Evolutionary conservation across 306 rosid genomes (phyloP), one percentile per base, ranked within the genome.

Genomic region (Acacia confusa): DNA sequence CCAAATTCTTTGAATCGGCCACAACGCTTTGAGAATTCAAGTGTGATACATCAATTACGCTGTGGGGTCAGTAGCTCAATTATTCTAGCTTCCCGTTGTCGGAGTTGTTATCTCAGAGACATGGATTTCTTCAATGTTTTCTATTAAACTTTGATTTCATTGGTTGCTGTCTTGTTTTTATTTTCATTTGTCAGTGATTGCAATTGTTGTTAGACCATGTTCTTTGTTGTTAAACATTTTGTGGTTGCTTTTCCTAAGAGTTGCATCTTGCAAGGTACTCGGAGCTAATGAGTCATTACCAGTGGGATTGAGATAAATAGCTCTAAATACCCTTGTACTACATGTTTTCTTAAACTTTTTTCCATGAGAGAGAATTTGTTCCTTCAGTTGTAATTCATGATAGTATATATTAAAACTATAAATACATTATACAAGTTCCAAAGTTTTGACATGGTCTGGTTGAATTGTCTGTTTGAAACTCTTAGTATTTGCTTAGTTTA

Each of bases 1-100:
- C 99, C 99, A 47, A 95, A 93, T 85, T 93, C 97, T 76, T 84
- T 90, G 84, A 95, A 95, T 84, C 95, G 50, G 61, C 97, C 99
- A 1, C 99, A 95, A 58, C 88, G 83, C 57, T 95, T 95, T 87
- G 99, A 95, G 91, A 95, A 87, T 81, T 82, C 78, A 78, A 95
- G 99, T 75, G 90, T 95, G 87, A 84, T 93, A 77, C 99, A 95
- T 84, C 99, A 95, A 76, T 84, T 95, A 67, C 97, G 99, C 70
- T 95, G 98, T 36, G 99, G 99, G 97, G 99, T 95, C 16, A 89
- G 99, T 92, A 79, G 47, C 70, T 80, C 48, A 32, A 68, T 82
- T 19, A 24, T 67, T 85, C 24, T 83, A 36, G 53, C 77, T 65
- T 79, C 63, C 73, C 78, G 78, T 73, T 72, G 11, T 66, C 76